Evolutionary conservation across 257 asterid genomes (phyloP).

Genomic region (Primulina huaijiensis): DNA sequence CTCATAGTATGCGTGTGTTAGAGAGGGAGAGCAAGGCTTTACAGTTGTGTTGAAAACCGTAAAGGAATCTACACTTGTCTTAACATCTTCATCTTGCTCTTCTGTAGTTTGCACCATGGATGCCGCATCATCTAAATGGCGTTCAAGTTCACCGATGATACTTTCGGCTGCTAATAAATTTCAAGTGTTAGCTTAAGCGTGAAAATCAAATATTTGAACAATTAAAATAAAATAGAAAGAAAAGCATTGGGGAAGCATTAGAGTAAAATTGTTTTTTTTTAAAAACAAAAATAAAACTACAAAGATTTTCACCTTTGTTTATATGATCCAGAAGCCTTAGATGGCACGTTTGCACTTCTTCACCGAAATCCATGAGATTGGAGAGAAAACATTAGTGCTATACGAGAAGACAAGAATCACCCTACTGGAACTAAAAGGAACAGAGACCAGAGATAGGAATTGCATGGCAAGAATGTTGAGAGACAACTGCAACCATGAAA

Average conservation of each 20-base stretch:
- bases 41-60: neutral
- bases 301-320: slow-evolving; percentile 46
- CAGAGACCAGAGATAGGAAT: neutral
- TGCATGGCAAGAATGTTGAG: neutral
- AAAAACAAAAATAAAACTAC: neutral
- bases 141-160: slow-evolving; percentile 50
- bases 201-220: neutral
- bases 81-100: slow-evolving; percentile 35
- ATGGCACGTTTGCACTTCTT: slow-evolving; percentile 82
- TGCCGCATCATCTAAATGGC: slow-evolving; percentile 53
- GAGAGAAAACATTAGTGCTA: slow-evolving; percentile 22
- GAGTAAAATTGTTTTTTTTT: neutral
- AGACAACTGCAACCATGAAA: neutral
- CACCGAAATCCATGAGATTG: slow-evolving; percentile 35
- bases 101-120: slow-evolving; percentile 34
- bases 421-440: neutral
- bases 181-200: slow-evolving; percentile 9
- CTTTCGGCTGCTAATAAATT: slow-evolving; percentile 45
- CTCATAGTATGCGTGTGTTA: neutral
- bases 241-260: neutral
- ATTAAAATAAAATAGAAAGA: neutral
- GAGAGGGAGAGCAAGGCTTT: neutral
- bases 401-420: slow-evolving; percentile 19
- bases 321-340: slow-evolving; percentile 58
- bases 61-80: neutral